Percentiles rank a stretch among this genome's conserved stretches.
Conservation (phyloP, 1,284 basidiomycete species). For the Phenoliferia sp. region DNA sequence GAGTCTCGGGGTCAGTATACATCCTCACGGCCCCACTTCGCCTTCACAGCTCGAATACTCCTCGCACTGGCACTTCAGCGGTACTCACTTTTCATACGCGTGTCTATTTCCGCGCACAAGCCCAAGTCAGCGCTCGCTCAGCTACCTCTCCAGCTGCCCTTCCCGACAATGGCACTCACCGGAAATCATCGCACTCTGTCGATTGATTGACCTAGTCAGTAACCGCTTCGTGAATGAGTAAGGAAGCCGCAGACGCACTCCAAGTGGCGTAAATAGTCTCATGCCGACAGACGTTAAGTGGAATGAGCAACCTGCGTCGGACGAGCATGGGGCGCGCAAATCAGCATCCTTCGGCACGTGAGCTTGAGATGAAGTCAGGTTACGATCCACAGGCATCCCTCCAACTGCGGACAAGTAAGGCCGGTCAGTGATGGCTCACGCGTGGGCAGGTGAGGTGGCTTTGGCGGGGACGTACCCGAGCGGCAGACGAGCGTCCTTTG, state of each 20-base stretch:
- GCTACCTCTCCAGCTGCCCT: neutral
- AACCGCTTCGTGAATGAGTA: neutral
- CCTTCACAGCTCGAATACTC: neutral
- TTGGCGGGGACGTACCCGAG: constrained; percentile 18
- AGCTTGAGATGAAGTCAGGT: neutral
- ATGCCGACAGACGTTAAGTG: constrained; percentile 38
- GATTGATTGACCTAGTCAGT: neutral
- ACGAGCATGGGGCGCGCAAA: neutral
- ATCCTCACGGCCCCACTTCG: neutral
- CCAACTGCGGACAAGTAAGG: constrained; percentile 25
- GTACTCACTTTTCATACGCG: constrained; percentile 36
- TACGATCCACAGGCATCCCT: constrained; percentile 36
- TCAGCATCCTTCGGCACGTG: neutral
- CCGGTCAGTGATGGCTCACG: neutral
- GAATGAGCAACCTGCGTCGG: constrained; percentile 29
- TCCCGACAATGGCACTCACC: constrained; percentile 30
- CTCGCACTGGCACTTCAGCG: neutral
- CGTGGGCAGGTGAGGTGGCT: neutral
- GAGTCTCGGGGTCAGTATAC: neutral
- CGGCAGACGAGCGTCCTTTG: constrained; percentile 22
- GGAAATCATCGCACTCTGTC: constrained; percentile 35
- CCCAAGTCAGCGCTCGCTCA: neutral
- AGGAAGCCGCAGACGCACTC: constrained; percentile 26
- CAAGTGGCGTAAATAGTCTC: constrained; percentile 36
- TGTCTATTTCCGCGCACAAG: constrained; percentile 18